A percentile compares a stretch with the other conserved stretches of the same genome.
These are phyloP conservation scores for Cladophialophora bantiana DNA, from an alignment of 2,329 filamentous ascomycete genomes.

Conservation along the genomic window DNA sequence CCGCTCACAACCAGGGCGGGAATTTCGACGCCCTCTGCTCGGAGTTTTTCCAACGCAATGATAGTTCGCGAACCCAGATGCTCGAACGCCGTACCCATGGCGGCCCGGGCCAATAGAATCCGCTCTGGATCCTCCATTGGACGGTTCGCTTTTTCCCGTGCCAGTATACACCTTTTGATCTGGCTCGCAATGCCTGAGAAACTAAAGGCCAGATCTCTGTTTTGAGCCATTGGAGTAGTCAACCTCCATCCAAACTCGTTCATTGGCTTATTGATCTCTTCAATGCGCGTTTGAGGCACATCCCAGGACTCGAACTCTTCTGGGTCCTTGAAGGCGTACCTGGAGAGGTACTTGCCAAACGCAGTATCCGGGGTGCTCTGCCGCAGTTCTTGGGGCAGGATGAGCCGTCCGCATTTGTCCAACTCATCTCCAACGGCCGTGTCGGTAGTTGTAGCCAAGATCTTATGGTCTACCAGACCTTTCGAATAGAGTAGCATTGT, in stretches of 20 bases:
- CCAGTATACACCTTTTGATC: conserved; percentile 59
- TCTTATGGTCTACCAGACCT: conserved; percentile 70
- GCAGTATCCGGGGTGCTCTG: conserved; percentile 67
- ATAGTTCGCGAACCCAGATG: conserved; percentile 80
- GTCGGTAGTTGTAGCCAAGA: conserved; percentile 77
- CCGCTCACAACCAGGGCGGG: conserved; percentile 81
- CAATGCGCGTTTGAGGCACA: conserved; percentile 61
- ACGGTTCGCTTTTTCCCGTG: conserved; percentile 44
- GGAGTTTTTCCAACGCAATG: conserved; percentile 65
- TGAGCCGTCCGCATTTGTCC: conserved; percentile 81
- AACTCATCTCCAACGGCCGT: conserved; percentile 89
- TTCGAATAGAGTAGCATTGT: conserved; percentile 81
- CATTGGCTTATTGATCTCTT: conserved; percentile 59
- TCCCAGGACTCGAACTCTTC: conserved; percentile 58
- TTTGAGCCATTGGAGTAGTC: conserved; percentile 69
- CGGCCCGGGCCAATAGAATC: conserved; percentile 70
- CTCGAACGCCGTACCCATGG: conserved; percentile 84
- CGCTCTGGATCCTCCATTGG: conserved; percentile 63
- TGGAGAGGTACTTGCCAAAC: conserved; percentile 81
- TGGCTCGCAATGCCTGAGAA: conserved; percentile 76
- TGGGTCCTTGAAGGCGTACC: conserved; percentile 72
- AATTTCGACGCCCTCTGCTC: conserved; percentile 46
- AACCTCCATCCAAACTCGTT: conserved; percentile 71
- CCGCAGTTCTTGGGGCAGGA: conserved; percentile 71
- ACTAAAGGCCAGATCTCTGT: conserved; percentile 69